These are phyloP conservation scores for Eucalyptus sideroxylon DNA, from an alignment of 345 rosid genomes.

Conservation along the genomic window DNA sequence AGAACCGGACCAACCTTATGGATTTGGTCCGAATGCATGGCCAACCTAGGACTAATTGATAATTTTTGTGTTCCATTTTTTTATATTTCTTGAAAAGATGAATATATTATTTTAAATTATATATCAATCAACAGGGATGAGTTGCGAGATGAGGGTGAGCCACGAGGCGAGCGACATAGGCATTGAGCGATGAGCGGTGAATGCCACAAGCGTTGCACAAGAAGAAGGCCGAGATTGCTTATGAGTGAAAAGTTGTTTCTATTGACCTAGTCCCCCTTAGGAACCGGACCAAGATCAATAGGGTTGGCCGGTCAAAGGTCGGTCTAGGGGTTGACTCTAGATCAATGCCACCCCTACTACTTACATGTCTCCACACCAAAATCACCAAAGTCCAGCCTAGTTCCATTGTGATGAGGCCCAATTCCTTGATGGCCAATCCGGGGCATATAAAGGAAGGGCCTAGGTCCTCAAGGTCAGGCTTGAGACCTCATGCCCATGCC, in stretches of 20 bases:
- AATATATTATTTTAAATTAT: too few species aligned
- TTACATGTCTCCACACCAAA: not conserved
- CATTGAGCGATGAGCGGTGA: too few species aligned
- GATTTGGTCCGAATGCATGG: rapidly evolving
- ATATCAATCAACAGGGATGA: rapidly evolving
- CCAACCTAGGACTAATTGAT: too few species aligned
- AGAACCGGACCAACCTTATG: rapidly evolving
- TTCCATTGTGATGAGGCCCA: not conserved
- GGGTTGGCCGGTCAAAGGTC: rapidly evolving
- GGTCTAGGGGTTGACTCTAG: too few species aligned
- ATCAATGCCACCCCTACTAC: too few species aligned
- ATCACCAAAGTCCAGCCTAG: not conserved
- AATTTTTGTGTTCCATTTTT: too few species aligned
- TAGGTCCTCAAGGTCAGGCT: not conserved
- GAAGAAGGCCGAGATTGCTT: too few species aligned
- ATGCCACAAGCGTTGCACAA: too few species aligned
- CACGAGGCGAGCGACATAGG: too few species aligned
- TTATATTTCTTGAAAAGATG: too few species aligned
- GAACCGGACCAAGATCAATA: rapidly evolving
- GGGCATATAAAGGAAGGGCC: not conserved
- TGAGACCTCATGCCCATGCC: not conserved
- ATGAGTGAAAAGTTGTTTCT: too few species aligned
- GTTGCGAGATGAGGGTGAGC: rapidly evolving
- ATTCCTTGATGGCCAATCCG: not conserved
- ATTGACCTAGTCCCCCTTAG: too few species aligned